A percentile compares a stretch with the other conserved stretches of the same genome.
phyloP scores from a whole-genome alignment of 139 green algal species.

The Asterochloris sp. region DNA sequence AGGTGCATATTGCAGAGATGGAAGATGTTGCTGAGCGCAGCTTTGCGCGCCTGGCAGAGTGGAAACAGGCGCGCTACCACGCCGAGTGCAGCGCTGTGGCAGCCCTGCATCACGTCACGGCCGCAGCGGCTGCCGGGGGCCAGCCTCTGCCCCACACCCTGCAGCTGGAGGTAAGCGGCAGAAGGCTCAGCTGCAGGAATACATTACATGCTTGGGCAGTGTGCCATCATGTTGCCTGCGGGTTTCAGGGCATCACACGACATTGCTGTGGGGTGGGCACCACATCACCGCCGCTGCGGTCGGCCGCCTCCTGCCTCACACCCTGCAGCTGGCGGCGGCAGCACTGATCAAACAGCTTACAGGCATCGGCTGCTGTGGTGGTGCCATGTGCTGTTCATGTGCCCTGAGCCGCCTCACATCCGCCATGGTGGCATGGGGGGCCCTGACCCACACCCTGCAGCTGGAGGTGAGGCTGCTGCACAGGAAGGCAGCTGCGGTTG shows the following conservation, averaged over 20 bases:
- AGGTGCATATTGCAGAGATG: slow-evolving; percentile 1
- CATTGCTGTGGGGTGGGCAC: not conserved
- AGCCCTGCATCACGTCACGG: slow-evolving; percentile 51
- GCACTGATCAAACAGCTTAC: not conserved
- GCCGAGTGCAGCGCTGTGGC: slow-evolving; percentile 66
- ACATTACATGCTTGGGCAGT: not conserved
- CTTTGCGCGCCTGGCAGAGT: slow-evolving; percentile 35
- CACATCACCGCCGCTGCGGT: not conserved
- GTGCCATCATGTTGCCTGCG: not conserved
- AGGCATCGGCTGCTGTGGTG: too few species aligned
- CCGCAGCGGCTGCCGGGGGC: slow-evolving; percentile 39
- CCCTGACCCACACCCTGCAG: too few species aligned
- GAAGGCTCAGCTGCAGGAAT: not conserved
- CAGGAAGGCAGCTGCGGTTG: too few species aligned
- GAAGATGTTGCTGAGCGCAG: slow-evolving; percentile 4
- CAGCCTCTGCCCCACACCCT: slow-evolving; percentile 53
- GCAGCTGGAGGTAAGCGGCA: slow-evolving; percentile 19
- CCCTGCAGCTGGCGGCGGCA: not conserved
- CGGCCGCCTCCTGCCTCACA: not conserved
- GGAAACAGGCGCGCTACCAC: slow-evolving; percentile 45
- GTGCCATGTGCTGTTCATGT: too few species aligned
- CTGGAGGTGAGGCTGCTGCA: too few species aligned
- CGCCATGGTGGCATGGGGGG: too few species aligned
- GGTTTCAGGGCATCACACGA: not conserved
- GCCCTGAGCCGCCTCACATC: too few species aligned